Evolutionary conservation across 1,284 basidiomycete genomes (phyloP).

Genomic region (Leccinum insolens): DNA sequence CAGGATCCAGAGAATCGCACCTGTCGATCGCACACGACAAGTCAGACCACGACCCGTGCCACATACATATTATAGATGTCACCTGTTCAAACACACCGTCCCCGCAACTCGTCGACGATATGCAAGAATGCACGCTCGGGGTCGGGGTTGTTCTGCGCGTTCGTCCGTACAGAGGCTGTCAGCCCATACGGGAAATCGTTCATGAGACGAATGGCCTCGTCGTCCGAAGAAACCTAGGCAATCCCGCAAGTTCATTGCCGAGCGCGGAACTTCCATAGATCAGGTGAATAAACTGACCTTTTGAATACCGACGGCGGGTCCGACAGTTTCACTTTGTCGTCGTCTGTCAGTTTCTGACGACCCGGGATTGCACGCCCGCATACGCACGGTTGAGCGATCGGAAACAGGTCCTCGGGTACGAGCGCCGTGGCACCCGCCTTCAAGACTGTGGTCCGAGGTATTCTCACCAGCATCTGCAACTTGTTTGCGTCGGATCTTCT

Average conservation of each 20-base stretch:
- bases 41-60: not conserved
- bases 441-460: slow-evolving; percentile 50
- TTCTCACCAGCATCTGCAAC: slow-evolving; percentile 74
- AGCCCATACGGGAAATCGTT: slow-evolving; percentile 97
- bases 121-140: slow-evolving; percentile 71
- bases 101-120: slow-evolving; percentile 78
- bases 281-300: too few species aligned
- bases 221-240: slow-evolving; percentile 71
- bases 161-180: slow-evolving; percentile 93
- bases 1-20: slow-evolving; percentile 89
- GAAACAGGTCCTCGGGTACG: too few species aligned
- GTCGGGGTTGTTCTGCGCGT: slow-evolving; percentile 57
- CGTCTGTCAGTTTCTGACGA: too few species aligned
- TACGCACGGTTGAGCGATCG: too few species aligned
- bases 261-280: too few species aligned
- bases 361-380: too few species aligned
- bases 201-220: slow-evolving; percentile 88
- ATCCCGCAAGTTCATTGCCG: not conserved
- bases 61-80: not conserved
- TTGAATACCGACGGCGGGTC: too few species aligned
- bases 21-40: slow-evolving; percentile 33
- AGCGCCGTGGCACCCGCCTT: slow-evolving; percentile 61
- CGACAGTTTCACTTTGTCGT: too few species aligned
- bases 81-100: slow-evolving; percentile 91
- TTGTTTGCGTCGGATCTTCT: slow-evolving; percentile 85